Evolutionary conservation across 805 yeast genomes (phyloP).

Genomic region (Candida manassasensis): DNA sequence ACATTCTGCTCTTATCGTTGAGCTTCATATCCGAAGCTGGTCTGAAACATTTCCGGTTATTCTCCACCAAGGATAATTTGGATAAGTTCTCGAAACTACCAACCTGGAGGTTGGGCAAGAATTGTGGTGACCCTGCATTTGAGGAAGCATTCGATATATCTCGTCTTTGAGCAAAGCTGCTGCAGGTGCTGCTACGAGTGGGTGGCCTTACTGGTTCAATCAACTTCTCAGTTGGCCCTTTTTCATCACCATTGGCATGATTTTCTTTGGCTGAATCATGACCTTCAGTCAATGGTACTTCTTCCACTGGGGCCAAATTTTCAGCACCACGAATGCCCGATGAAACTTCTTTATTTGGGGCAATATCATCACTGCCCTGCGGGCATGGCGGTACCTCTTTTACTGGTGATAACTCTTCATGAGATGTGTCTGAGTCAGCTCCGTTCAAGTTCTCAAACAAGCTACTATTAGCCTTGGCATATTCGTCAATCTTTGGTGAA

Average conservation of each 20-base stretch:
- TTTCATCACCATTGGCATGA: too few species aligned
- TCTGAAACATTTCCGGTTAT: slow-evolving; percentile 2
- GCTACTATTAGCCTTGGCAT: background rate
- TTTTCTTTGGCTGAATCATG: too few species aligned
- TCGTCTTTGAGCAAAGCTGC: background rate
- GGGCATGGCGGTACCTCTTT: background rate
- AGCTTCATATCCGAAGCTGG: slow-evolving; percentile 13
- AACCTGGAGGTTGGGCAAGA: background rate
- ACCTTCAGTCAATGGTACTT: background rate
- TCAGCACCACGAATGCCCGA: background rate
- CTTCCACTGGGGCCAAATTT: background rate
- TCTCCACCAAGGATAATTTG: slow-evolving; percentile 2
- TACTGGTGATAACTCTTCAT: background rate
- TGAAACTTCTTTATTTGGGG: slow-evolving; percentile 1
- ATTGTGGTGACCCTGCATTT: background rate
- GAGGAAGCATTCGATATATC: background rate
- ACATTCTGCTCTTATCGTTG: slow-evolving; percentile 24
- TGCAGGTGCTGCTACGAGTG: background rate
- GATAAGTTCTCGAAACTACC: background rate
- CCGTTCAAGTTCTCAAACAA: background rate
- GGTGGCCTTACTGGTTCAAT: background rate
- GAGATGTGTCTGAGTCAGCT: slow-evolving; percentile 1
- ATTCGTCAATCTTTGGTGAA: background rate
- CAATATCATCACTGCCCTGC: background rate
- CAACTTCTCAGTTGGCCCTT: too few species aligned